These are phyloP conservation scores for Hanseniaspora pseudoguilliermondii DNA, from an alignment of 805 yeast genomes.

Conservation along the genomic window DNA sequence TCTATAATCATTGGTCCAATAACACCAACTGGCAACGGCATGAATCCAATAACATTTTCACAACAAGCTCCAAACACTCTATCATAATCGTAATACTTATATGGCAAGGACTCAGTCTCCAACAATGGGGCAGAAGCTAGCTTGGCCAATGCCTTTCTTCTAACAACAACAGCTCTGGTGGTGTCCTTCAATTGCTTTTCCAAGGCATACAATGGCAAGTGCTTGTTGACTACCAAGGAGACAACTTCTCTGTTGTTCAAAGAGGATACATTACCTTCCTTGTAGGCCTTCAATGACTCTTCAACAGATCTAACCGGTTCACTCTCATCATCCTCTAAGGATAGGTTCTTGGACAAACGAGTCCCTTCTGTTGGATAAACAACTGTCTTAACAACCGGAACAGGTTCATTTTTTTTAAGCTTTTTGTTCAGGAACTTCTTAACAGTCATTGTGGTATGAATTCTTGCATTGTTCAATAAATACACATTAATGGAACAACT, in stretches of 20 bases:
- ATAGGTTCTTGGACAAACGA: constrained; percentile 18
- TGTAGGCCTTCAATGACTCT: constrained; percentile 47
- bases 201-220: constrained; percentile 81
- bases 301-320: constrained; percentile 41
- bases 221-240: constrained; percentile 55
- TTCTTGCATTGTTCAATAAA: constrained; percentile 72
- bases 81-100: constrained; percentile 73
- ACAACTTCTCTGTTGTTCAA: constrained; percentile 65
- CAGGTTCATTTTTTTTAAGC: constrained; percentile 15
- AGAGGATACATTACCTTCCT: constrained; percentile 56
- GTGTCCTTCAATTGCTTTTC: constrained; percentile 85
- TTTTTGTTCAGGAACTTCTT: constrained; percentile 24
- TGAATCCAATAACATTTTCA: constrained; percentile 92
- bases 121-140: constrained; percentile 72
- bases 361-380: constrained; percentile 19
- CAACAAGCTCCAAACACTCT: constrained; percentile 98
- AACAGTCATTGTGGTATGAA: constrained; percentile 37
- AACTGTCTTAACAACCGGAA: constrained; percentile 14
- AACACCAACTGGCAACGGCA: constrained; percentile 95
- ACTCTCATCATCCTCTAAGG: constrained; percentile 28
- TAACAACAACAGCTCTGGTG: constrained; percentile 82
- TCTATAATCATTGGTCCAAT: constrained; percentile 94
- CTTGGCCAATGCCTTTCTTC: constrained; percentile 83
- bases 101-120: constrained; percentile 62
- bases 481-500: constrained; percentile 74